Evolutionary conservation across 2,329 filamentous ascomycete species (phyloP).

Genomic region (Bipolaris oryzae): DNA sequence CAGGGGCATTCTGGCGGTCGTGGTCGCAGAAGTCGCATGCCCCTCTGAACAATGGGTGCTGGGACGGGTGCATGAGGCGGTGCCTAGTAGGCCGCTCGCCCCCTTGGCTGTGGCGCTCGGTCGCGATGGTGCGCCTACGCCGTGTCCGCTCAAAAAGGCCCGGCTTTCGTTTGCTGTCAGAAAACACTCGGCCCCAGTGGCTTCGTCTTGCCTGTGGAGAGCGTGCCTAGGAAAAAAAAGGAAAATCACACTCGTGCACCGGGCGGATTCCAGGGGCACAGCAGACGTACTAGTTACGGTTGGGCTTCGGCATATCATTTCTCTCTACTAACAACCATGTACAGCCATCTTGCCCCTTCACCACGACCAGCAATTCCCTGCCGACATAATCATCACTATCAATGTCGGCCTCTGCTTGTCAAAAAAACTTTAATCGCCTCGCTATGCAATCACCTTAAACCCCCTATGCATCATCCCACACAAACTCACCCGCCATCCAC

Average conservation of each 20-base stretch:
- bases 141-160: not conserved
- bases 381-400: no score
- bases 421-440: not conserved
- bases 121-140: constrained; percentile 10
- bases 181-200: not conserved
- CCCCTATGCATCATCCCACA: constrained; percentile 20
- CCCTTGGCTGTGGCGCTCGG: constrained; percentile 21
- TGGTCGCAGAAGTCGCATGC: constrained; percentile 8
- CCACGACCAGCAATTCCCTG: no score
- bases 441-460: no score
- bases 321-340: not conserved
- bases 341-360: no score
- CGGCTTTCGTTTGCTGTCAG: not conserved
- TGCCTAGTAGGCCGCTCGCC: constrained; percentile 2
- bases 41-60: constrained; percentile 7
- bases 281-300: not conserved
- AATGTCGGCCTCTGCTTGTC: not conserved
- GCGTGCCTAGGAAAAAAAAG: not conserved
- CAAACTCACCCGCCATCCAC: constrained; percentile 27
- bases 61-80: constrained; percentile 9
- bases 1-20: constrained; percentile 2
- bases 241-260: not conserved
- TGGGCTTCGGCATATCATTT: not conserved
- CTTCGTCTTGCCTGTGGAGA: constrained; percentile 2
- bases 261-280: not conserved